Conservation (phyloP, 495 filamentous ascomycete species). For the Glonium stellatum region DNA sequence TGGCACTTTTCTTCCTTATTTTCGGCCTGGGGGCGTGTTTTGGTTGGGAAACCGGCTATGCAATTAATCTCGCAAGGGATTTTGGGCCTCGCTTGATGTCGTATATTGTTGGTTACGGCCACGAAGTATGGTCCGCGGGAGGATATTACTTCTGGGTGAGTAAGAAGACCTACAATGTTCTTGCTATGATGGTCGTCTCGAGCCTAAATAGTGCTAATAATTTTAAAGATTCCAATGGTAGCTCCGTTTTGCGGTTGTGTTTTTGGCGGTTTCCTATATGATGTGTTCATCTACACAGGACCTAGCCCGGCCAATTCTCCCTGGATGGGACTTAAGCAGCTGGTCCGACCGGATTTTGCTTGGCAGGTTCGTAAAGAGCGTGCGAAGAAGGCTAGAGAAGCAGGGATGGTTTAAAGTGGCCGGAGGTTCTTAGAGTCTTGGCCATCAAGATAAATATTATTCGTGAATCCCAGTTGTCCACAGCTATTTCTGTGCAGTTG, state of each 20-base stretch:
- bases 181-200: too few relatives aligned
- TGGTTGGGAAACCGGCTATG: too few relatives aligned
- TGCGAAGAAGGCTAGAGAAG: conserved; percentile 10
- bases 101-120: too few relatives aligned
- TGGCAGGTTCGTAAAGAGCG: conserved; percentile 4
- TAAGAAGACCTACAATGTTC: too few relatives aligned
- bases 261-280: conserved; percentile 57
- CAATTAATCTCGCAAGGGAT: too few relatives aligned
- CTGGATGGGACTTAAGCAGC: conserved; percentile 47
- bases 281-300: conserved; percentile 55
- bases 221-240: conserved; percentile 20
- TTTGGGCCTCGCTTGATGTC: too few relatives aligned
- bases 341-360: conserved; percentile 13
- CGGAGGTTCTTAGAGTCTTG: background rate
- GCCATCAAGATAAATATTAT: background rate
- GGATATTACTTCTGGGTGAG: too few relatives aligned
- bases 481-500: too few relatives aligned
- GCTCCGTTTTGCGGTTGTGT: conserved; percentile 52
- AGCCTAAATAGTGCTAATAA: background rate
- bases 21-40: too few relatives aligned
- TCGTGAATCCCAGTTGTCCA: too few relatives aligned
- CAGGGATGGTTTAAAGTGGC: conserved; percentile 14
- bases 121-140: too few relatives aligned
- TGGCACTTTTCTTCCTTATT: too few relatives aligned
- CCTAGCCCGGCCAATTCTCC: conserved; percentile 54